Base-by-base conservation (phyloP, 805 yeast genomes). In the Scheffersomyces spartinae region DNA sequence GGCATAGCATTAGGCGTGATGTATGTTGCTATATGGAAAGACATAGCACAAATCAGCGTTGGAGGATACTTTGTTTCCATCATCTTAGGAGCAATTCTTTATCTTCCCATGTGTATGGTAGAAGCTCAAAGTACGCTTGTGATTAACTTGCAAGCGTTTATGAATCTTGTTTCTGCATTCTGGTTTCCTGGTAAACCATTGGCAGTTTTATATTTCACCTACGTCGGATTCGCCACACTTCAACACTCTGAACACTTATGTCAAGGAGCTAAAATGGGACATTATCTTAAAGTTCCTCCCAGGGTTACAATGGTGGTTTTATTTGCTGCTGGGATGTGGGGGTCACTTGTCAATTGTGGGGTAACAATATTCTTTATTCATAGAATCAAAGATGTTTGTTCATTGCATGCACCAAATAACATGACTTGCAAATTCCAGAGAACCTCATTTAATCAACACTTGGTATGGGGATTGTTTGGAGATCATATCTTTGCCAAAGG, bases 391-490 rank as follows among this genome's bases (percentile, higher is more conserved):
- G 27, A 26, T 24, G 25, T 32, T 9, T 34, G 38, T 15, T 20
- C 34, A 4, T 5, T 25, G 3, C 13, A 29, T 17, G 38, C 36
- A 2, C 17, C 22, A 14, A 34, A 34, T 24, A 21, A 34, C 22
- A 32, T 34, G 38, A 26, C 19, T 16, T 34, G 38, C 23, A 29
- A 31, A 20, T 29, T 25, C 15, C 17, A 21, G 3, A 29, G 21
- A 21, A 29, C 33, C 10, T 27, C 20, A 15, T 34, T 18, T 21
- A 34, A 34, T 21, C 24, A 21, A 9, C 35, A 34, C 21, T 31
- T 34, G 22, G 34, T 34, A 8, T 34, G 38, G 38, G 38, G 38
- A 4, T 23, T 34, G 13, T 32, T 32, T 18, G 38, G 36, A 9
- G 24, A 26, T 12, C 29, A 34, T 12, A 9, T 34, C 2, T 34